phyloP scores from a whole-genome alignment of 495 filamentous ascomycete genomes.

The Annulohypoxylon stygium region DNA sequence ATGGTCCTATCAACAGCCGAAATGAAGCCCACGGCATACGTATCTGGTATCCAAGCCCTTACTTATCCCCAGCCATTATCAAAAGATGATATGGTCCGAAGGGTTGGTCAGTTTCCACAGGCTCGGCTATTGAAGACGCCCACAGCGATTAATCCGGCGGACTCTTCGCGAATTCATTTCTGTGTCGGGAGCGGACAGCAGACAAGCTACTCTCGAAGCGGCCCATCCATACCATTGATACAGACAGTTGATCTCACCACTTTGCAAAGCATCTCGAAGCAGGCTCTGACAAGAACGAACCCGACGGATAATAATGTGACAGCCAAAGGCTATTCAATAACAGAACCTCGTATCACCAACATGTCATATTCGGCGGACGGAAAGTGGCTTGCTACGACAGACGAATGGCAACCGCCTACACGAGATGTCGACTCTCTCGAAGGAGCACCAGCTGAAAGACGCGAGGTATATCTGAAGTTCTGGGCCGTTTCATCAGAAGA shows the following conservation, averaged over 20 bases:
- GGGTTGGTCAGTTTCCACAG: conserved; percentile 46
- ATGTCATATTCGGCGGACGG: conserved; percentile 82
- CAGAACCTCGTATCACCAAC: conserved; percentile 79
- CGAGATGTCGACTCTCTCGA: conserved; percentile 68
- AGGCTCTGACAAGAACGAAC: conserved; percentile 90
- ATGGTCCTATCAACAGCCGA: conserved; percentile 92
- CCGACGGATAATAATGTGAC: conserved; percentile 81
- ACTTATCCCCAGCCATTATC: conserved; percentile 56
- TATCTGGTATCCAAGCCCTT: conserved; percentile 83
- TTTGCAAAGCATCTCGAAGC: conserved; percentile 79
- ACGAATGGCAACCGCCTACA: conserved; percentile 84
- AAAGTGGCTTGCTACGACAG: conserved; percentile 90
- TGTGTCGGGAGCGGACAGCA: conserved; percentile 64
- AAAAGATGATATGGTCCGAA: conserved; percentile 58
- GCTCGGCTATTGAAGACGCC: conserved; percentile 50
- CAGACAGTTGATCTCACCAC: conserved; percentile 88
- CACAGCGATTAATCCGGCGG: conserved; percentile 53
- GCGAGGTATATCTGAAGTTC: conserved; percentile 88
- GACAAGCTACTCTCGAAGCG: conserved; percentile 54
- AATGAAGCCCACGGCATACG: conserved; percentile 79
- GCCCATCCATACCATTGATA: conserved; percentile 60
- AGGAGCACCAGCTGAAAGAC: conserved; percentile 63
- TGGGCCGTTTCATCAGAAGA: conserved; percentile 80
- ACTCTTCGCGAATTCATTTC: conserved; percentile 58
- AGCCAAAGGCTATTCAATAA: conserved; percentile 73